A percentile compares a stretch with the other conserved stretches of the same genome.
Evolutionary conservation across 2,329 filamentous ascomycete genomes (phyloP).

Genomic region (Chrysoporthe puriensis): DNA sequence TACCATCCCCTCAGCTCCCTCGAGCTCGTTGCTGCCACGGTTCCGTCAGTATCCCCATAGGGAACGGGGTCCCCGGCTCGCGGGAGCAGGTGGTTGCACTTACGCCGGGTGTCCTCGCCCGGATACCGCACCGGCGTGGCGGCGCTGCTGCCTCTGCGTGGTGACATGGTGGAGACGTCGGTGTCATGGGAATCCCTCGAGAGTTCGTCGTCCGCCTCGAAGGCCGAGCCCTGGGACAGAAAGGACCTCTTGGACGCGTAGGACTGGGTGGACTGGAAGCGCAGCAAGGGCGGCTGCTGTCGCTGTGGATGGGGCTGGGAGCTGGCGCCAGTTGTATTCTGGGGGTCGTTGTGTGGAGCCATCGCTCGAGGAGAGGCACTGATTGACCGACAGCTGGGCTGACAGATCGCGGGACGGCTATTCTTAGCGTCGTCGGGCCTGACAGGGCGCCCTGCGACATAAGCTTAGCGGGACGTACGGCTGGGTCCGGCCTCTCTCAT

Average conservation of each 20-base stretch:
- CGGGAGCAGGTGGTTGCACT: slow-evolving; percentile 5
- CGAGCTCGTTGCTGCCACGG: slow-evolving; percentile 64
- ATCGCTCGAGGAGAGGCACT: slow-evolving; percentile 1
- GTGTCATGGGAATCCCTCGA: slow-evolving; percentile 36
- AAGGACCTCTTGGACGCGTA: slow-evolving; percentile 59
- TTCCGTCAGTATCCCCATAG: too few relatives aligned
- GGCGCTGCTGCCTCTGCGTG: slow-evolving; percentile 28
- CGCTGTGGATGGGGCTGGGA: background rate
- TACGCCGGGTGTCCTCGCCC: slow-evolving; percentile 79
- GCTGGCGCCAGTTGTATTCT: background rate
- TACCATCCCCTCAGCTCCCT: slow-evolving; percentile 96
- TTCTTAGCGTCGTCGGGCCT: slow-evolving; percentile 1
- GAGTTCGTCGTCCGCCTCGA: slow-evolving; percentile 72
- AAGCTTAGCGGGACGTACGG: background rate
- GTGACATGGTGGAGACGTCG: slow-evolving; percentile 19
- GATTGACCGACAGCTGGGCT: background rate
- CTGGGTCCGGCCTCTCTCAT: background rate
- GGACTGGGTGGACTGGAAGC: slow-evolving; percentile 55
- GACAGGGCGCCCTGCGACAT: background rate
- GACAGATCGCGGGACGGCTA: slow-evolving; percentile 7
- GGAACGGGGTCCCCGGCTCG: background rate
- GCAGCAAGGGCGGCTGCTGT: slow-evolving; percentile 37
- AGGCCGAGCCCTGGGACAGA: slow-evolving; percentile 64
- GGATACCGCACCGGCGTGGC: slow-evolving; percentile 61
- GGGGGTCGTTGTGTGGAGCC: slow-evolving; percentile 8